phyloP scores from a whole-genome alignment of 2,329 filamentous ascomycete species.

The Madurella mycetomatis region DNA sequence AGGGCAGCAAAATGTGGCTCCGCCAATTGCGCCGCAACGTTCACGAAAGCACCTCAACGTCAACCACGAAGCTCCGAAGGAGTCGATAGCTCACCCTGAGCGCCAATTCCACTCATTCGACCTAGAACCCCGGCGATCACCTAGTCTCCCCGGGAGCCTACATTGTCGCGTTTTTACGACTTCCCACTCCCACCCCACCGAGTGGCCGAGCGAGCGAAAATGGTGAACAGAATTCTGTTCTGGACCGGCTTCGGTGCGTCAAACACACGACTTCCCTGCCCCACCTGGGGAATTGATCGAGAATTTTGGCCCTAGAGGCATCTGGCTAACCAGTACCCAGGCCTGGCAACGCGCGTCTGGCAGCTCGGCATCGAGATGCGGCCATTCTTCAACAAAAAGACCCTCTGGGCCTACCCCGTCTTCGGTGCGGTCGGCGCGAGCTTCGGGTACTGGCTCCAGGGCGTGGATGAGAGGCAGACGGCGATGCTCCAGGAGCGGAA shows the following conservation, averaged over 20 bases:
- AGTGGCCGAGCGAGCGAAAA: slow-evolving; percentile 32
- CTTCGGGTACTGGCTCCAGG: slow-evolving; percentile 96
- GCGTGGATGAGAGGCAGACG: slow-evolving; percentile 79
- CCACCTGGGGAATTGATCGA: background rate
- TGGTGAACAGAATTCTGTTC: slow-evolving; percentile 68
- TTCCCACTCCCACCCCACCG: background rate
- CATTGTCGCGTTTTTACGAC: too few relatives aligned
- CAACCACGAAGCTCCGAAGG: slow-evolving; percentile 13
- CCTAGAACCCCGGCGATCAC: background rate
- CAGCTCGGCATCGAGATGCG: slow-evolving; percentile 99
- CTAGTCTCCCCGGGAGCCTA: background rate
- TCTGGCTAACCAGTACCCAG: slow-evolving; percentile 43
- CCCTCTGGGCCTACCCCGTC: slow-evolving; percentile 86
- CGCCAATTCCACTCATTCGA: slow-evolving; percentile 10
- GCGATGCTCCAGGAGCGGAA: slow-evolving; percentile 74
- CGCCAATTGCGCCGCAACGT: slow-evolving; percentile 5
- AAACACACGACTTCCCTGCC: slow-evolving; percentile 4
- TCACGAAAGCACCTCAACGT: slow-evolving; percentile 9
- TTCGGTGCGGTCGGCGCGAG: slow-evolving; percentile 81
- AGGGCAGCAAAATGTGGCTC: slow-evolving; percentile 10
- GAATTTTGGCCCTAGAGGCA: background rate
- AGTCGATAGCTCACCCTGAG: slow-evolving; percentile 5
- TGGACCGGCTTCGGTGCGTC: slow-evolving; percentile 85
- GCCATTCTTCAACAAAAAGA: slow-evolving; percentile 79
- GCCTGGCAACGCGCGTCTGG: slow-evolving; percentile 87